These are phyloP conservation scores for Copromyces sp. DNA, from an alignment of 495 filamentous ascomycete genomes.

Conservation along the genomic window DNA sequence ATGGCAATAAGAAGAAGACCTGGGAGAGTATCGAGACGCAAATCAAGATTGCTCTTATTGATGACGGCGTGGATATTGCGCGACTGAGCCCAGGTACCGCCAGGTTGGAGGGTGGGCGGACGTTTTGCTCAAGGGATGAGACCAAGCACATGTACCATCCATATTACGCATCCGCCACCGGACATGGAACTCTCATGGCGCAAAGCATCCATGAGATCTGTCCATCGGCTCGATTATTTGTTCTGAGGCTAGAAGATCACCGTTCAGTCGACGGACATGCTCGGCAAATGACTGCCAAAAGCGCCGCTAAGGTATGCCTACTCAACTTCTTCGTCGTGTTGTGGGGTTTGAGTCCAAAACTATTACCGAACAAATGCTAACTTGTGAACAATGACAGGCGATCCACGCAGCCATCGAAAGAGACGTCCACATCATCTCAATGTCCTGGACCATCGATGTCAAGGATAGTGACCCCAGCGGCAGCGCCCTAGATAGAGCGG, in stretches of 20 bases:
- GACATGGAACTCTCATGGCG: constrained; percentile 36
- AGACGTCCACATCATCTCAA: constrained; percentile 15
- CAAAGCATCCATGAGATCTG: constrained; percentile 25
- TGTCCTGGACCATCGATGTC: constrained; percentile 16
- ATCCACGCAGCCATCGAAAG: constrained; percentile 10
- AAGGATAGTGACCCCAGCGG: constrained; percentile 4
- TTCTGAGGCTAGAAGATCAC: constrained; percentile 24
- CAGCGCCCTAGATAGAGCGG: constrained; percentile 6
- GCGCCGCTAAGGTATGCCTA: constrained; percentile 19
- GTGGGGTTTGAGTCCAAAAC: background rate
- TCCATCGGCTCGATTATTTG: constrained; percentile 25
- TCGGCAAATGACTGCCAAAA: constrained; percentile 19
- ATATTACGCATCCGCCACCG: constrained; percentile 23
- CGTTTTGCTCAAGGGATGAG: constrained; percentile 15
- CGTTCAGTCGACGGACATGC: constrained; percentile 2
- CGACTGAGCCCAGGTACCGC: background rate
- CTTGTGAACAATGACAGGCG: background rate
- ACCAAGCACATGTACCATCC: constrained; percentile 1
- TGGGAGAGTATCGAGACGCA: constrained; percentile 3
- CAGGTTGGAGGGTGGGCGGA: constrained; percentile 11
- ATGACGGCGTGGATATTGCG: constrained; percentile 30
- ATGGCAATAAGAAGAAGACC: constrained; percentile 5
- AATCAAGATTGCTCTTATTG: constrained; percentile 33
- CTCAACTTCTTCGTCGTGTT: background rate
- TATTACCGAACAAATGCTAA: background rate